Evolutionary conservation across 495 filamentous ascomycete species (phyloP), one percentile per base, ranked within the genome.

Genomic region (Penicillium pulvis): DNA sequence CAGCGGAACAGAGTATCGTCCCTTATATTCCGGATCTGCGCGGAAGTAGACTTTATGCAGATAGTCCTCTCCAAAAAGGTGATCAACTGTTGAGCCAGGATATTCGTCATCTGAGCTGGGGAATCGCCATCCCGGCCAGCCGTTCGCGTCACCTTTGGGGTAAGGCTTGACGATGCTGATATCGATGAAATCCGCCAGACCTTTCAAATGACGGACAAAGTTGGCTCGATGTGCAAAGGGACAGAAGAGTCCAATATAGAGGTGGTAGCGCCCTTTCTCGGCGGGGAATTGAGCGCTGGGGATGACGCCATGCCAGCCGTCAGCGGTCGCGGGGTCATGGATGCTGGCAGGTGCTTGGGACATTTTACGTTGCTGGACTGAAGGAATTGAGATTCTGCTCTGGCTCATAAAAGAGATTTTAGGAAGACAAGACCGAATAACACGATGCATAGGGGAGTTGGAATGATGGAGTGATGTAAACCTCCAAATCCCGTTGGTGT

Each of bases 91-190:
- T 43, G 80, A 72, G n/a, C 69, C 69, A 4, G 77, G 72, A 56
- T 85, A 82, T 54, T 83, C 78, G 12, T 75, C 72, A 36, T 83
- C 67, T 2, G 70, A 71, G 6, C 35, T 48, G 3, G 81, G 79
- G 59, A 83, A 84, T 41, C 66, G 60, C 81, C 81, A 83, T 53
- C 80, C 81, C 0, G 72, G 72, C 70, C 78, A 81, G 14, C 80
- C 78, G 19, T 75, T 76, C 23, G 78, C 74, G 36, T 79, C 72
- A 20, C 74, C 79, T 79, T 88, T 83, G 58, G 82, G 81, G 63
- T 91, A 83, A 76, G 87, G 88, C 62, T 90, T 88, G 5, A 93
- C 87, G n/a, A 82, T 73, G 3, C 87, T 87, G 56, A 86, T 81
- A 17, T 86, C 81, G 46, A 96, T 83, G 30, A 90, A 78, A 11